Conservation (phyloP, 169 alveolate genomes). For the Cryptosporidium muris region DNA sequence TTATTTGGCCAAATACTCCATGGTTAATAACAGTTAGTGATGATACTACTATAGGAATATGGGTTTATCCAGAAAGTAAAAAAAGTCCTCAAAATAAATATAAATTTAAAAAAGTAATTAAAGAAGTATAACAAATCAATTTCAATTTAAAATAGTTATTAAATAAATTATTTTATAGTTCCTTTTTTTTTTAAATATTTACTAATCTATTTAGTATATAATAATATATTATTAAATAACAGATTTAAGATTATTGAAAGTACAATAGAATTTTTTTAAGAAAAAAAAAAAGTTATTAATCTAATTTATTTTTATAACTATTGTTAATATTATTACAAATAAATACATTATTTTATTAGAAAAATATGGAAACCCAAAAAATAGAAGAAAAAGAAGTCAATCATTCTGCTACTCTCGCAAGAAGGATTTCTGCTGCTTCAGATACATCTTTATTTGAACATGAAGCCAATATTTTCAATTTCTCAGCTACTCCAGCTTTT, state of each 20-base stretch:
- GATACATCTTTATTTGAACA: conserved; percentile 81
- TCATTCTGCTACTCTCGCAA: conserved; percentile 80
- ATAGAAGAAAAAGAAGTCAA: not conserved
- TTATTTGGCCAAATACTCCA: conserved; percentile 81
- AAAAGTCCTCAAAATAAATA: no score
- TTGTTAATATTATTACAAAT: not conserved
- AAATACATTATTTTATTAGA: not conserved
- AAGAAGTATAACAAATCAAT: no score
- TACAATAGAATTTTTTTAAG: not conserved
- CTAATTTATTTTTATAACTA: not conserved
- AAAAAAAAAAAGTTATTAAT: not conserved
- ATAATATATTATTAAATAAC: not conserved
- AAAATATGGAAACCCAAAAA: no score
- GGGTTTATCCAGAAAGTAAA: conserved; percentile 51
- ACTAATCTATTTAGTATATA: not conserved
- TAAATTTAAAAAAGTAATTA: no score
- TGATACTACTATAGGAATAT: conserved; percentile 78
- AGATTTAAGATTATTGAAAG: not conserved
- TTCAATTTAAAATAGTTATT: not conserved
- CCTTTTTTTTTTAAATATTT: not conserved
- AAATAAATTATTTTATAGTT: not conserved
- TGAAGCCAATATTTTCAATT: conserved; percentile 75
- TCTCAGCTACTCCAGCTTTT: conserved; percentile 81
- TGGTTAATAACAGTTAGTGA: conserved; percentile 79
- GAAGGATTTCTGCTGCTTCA: conserved; percentile 82